Base-by-base conservation (phyloP, 169 alveolate genomes). In the Prorocentrum cordatum region DNA sequence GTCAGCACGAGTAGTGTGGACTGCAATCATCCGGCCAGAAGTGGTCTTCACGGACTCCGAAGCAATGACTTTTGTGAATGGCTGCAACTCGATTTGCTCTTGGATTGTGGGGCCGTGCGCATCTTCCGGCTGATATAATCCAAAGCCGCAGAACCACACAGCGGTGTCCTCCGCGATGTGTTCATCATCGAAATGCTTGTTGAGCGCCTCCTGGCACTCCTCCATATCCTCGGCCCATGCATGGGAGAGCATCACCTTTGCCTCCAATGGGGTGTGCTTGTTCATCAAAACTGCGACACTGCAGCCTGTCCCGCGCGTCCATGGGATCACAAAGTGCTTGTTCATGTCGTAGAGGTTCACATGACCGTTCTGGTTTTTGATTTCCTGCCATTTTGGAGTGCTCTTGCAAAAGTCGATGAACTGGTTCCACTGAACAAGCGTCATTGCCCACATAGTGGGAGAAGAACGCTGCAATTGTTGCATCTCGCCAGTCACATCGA, bases 221-320 rank as follows among this genome's bases (percentile, higher is more conserved):
- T 31, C 71, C 27, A 50, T 54, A 7, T 47, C 68, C 59, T 54
- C 85, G 7, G 47, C 85, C 85, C 85, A 73, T 7, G 85, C 47
- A 24, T 73, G 85, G 6, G 85, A 73, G 24, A 73, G 33, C 85
- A 73, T 73, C 26, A 47, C 32, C 14, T 73, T 45, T 14, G 67
- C 85, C 24, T 54, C 24, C 9, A 47, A 33, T 32, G 85, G 85
- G 38, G 22, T 12, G 58, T 73, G 59, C 14, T 18, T 7, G 36
- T 73, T 73, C 58, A 73, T 35, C 35, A 73, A 71, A 33, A 73
- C 26, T 2, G 85, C 85, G 3, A 73, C 85, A 3, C 71, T 50
- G 85, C 38, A 35, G 70, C 85, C 71, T 0, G 85, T 73, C 35
- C 85, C 85, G 9, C 36, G 26, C 24, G 85, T 73, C 85, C 85